Conservation (phyloP, 371 early-diverging fungal species). For the Mortierella polycephala region DNA sequence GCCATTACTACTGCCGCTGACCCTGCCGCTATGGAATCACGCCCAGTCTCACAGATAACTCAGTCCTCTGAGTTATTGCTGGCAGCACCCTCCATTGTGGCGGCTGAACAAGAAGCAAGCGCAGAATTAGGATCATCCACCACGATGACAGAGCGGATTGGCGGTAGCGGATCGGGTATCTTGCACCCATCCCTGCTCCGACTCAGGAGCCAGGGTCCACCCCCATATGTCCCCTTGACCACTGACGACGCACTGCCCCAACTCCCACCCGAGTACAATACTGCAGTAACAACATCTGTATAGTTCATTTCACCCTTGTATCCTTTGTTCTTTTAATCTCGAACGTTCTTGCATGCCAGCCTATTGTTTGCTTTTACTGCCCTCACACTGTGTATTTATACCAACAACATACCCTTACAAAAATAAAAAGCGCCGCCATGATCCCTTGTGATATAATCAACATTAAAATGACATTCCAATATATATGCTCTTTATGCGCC, state of each 20-base stretch:
- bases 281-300: background rate
- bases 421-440: too few relatives aligned
- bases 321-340: too few relatives aligned
- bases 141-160: slow-evolving; percentile 3
- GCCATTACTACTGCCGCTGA: background rate
- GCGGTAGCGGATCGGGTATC: background rate
- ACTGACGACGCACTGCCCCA: slow-evolving; percentile 6
- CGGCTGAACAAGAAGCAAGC: background rate
- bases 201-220: slow-evolving; percentile 31
- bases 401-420: too few relatives aligned
- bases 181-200: slow-evolving; percentile 17
- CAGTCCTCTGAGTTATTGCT: background rate
- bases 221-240: slow-evolving; percentile 19
- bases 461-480: too few relatives aligned
- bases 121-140: background rate
- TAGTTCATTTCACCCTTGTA: background rate
- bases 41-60: background rate
- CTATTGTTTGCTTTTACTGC: too few relatives aligned
- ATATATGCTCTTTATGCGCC: too few relatives aligned
- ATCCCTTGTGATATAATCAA: too few relatives aligned
- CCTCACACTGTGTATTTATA: too few relatives aligned
- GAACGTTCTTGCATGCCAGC: too few relatives aligned
- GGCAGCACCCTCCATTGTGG: background rate
- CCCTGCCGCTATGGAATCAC: background rate
- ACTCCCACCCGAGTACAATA: slow-evolving; percentile 28